Conservation (phyloP, 140 eudicot genomes). For the Anethum foeniculum region DNA sequence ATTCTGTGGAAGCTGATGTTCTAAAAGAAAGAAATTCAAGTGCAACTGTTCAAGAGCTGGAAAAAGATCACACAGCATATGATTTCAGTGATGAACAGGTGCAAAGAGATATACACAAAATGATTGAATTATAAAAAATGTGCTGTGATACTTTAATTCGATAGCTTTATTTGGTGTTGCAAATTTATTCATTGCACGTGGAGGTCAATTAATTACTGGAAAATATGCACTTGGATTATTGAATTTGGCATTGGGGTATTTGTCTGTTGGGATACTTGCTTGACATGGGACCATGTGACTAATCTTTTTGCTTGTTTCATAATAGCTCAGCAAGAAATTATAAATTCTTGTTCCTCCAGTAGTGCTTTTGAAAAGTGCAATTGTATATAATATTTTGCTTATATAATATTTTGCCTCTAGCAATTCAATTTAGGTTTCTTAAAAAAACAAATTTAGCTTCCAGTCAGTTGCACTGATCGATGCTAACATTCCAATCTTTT, state of each 20-base stretch:
- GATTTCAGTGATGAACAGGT: conserved; percentile 82
- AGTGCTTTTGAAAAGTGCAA: not conserved
- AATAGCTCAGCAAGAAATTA: not conserved
- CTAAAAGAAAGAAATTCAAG: conserved; percentile 25
- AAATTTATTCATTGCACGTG: not conserved
- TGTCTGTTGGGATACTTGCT: not conserved
- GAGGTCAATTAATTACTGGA: not conserved
- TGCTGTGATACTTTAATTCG: not conserved
- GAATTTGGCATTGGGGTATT: not conserved
- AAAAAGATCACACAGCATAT: conserved; percentile 30
- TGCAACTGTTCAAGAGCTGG: conserved; percentile 30
- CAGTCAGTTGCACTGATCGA: too few relatives aligned
- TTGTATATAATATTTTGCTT: not conserved
- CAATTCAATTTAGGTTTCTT: not conserved
- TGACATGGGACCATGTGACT: not conserved
- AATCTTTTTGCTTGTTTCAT: not conserved
- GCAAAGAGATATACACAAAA: conserved; percentile 1
- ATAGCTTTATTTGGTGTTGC: not conserved
- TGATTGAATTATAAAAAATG: not conserved
- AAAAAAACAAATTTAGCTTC: too few relatives aligned
- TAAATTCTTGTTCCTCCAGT: not conserved
- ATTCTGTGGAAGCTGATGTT: conserved; percentile 31
- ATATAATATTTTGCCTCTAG: not conserved
- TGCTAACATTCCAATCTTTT: too few relatives aligned
- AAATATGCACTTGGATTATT: not conserved